Conservation (phyloP, 2,329 filamentous ascomycete genomes). For the Talaromyces sp. region DNA sequence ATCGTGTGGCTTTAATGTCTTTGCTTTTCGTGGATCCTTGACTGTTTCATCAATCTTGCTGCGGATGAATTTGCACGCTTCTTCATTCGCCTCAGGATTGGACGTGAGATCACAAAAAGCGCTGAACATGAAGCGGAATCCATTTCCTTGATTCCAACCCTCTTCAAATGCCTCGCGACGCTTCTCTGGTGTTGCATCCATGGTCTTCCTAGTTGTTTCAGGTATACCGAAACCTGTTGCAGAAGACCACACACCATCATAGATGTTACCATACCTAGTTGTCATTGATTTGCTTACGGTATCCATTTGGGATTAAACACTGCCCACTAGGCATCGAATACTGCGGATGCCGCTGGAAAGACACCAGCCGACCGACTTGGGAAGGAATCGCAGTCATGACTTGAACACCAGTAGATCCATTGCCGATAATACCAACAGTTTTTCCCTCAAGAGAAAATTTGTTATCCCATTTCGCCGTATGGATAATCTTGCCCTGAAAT, state of each 20-base stretch:
- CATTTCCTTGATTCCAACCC: slow-evolving; percentile 20
- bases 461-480: slow-evolving; percentile 57
- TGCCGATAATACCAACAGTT: slow-evolving; percentile 52
- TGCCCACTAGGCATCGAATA: slow-evolving; percentile 40
- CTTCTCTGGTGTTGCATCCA: slow-evolving; percentile 5
- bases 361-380: slow-evolving; percentile 30
- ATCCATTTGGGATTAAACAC: slow-evolving; percentile 20
- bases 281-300: slow-evolving; percentile 18
- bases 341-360: slow-evolving; percentile 43
- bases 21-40: slow-evolving; percentile 35
- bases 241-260: background rate
- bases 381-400: slow-evolving; percentile 30
- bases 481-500: slow-evolving; percentile 57
- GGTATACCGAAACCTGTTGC: slow-evolving; percentile 12
- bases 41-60: slow-evolving; percentile 35
- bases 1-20: slow-evolving; percentile 26
- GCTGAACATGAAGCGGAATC: slow-evolving; percentile 35
- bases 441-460: slow-evolving; percentile 49
- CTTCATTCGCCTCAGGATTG: slow-evolving; percentile 27
- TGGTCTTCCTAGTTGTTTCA: background rate
- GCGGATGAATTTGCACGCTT: slow-evolving; percentile 43
- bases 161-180: slow-evolving; percentile 15
- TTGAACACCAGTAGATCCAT: slow-evolving; percentile 32
- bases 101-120: slow-evolving; percentile 40
- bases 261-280: slow-evolving; percentile 9